Percentiles rank a stretch among this genome's conserved stretches.
These are phyloP conservation scores for Grosmannia clavigera DNA, from an alignment of 2,329 filamentous ascomycete genomes.

Conservation along the genomic window DNA sequence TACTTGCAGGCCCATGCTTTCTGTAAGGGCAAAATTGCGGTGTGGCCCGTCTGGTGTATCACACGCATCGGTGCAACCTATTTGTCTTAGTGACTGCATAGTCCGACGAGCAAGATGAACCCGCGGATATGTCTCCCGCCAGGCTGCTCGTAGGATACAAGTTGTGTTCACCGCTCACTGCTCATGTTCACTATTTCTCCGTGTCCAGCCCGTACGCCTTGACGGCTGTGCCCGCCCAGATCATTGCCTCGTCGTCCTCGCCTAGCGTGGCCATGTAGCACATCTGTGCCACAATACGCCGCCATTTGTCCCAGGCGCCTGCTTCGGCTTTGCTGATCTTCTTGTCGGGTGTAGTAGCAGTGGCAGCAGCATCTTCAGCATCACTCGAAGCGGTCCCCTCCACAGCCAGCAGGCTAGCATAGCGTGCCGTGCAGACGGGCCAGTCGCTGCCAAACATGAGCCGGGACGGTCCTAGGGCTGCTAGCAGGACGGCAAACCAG, in stretches of 20 bases:
- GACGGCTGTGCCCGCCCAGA: conserved; percentile 63
- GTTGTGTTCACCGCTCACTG: not conserved
- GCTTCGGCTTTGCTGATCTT: conserved; percentile 25
- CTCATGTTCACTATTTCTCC: not conserved
- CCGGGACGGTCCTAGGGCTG: conserved; percentile 56
- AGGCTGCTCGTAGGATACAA: not conserved
- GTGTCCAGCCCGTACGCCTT: conserved; percentile 50
- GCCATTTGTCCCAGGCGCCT: conserved; percentile 65
- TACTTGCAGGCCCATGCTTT: not conserved
- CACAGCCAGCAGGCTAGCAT: conserved; percentile 15
- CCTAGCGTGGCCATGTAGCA: conserved; percentile 50
- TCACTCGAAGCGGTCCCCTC: not conserved
- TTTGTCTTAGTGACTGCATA: not conserved
- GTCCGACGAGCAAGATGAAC: not conserved
- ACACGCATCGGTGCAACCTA: not conserved
- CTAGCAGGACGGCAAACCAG: conserved; percentile 62
- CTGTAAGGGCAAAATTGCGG: not conserved
- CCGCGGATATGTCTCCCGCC: not conserved
- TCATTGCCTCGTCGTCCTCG: conserved; percentile 47
- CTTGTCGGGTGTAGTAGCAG: not conserved
- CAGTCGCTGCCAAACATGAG: conserved; percentile 91
- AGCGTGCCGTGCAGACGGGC: conserved; percentile 72
- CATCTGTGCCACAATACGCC: conserved; percentile 52
- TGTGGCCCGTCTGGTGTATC: not conserved
- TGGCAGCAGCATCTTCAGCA: conserved; percentile 22